Conservation (phyloP, 345 rosid species). For the Gossypium anomalum region DNA sequence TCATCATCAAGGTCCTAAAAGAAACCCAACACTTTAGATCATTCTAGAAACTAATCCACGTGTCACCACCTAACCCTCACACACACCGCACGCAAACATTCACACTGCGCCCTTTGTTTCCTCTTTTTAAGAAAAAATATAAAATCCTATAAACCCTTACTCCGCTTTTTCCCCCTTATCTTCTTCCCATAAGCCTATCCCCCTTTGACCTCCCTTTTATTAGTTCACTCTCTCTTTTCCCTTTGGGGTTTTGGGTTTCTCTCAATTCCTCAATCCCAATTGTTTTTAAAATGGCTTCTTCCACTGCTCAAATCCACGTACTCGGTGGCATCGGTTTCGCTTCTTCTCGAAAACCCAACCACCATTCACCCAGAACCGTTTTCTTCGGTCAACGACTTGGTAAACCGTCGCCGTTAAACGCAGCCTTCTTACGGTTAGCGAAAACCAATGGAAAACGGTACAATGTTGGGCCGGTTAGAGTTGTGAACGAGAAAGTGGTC, state of each 20-base stretch:
- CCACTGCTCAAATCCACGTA: slow-evolving; percentile 65
- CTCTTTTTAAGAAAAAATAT: background rate
- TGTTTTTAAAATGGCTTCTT: slow-evolving; percentile 52
- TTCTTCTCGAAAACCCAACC: slow-evolving; percentile 13
- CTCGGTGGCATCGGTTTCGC: slow-evolving; percentile 49
- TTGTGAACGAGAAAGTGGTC: slow-evolving; percentile 80
- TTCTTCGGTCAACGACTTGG: slow-evolving; percentile 56
- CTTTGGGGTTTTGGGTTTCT: slow-evolving; percentile 5
- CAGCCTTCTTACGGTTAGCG: slow-evolving; percentile 43
- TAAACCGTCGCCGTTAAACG: slow-evolving; percentile 21
- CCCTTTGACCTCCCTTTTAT: background rate
- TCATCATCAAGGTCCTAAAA: too few relatives aligned
- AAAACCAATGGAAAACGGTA: slow-evolving; percentile 26
- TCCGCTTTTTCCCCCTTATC: slow-evolving; percentile 18
- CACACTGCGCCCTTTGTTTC: background rate
- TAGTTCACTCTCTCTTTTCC: background rate
- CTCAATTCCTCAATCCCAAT: background rate
- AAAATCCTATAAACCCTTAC: slow-evolving; percentile 19
- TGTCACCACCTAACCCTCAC: slow-evolving; percentile 43
- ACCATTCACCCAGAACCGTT: slow-evolving; percentile 28
- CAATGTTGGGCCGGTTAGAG: slow-evolving; percentile 53
- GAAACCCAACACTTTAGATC: slow-evolving; percentile 14
- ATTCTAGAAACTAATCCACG: slow-evolving; percentile 38
- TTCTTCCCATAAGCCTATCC: background rate
- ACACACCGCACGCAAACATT: background rate